Evolutionary conservation across 169 alveolate genomes (phyloP), one percentile per base, ranked within the genome.

Genomic region (Prorocentrum cordatum): DNA sequence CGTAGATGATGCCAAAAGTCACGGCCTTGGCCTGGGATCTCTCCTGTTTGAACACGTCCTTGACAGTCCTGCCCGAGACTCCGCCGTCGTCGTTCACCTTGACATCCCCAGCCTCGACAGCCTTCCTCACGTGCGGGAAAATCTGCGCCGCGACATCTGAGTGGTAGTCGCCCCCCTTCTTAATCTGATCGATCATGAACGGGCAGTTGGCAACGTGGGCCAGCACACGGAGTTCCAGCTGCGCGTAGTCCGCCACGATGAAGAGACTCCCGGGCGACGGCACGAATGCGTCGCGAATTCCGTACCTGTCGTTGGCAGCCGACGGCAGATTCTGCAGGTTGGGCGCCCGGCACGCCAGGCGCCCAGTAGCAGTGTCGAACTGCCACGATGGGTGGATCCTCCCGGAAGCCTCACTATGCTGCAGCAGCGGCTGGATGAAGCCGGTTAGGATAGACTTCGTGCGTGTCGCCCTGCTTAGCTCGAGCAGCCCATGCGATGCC

Each of bases 1-100:
- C 97, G 92, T 95, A 95, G 1, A 96, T 96, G 2, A 95, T 93
- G 59, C 96, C 94, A 73, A 95, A 95, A 79, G 94, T 95, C 95
- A 95, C 92, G 27, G 93, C 93, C 83, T 95, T 95, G 42, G 83
- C 91, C 12, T 27, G 26, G 29, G 27, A 18, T 32, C 91, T 50
- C 68, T 83, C 83, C 58, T 27, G 16, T 10, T 54, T 67, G 71
- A 64, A 83, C 66, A 12, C 22, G 31, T 32, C 33, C 42, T 72
- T 29, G 54, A 66, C 77, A 18, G 54, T 22, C 54, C n/a, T n/a
- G n/a, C n/a, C n/a, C n/a, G n/a, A n/a, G n/a, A n/a, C n/a, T n/a
- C 26, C 20, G 20, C 38, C 71, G 22, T 62, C 26, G 14, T 35
- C 26, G 22, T 7, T 3, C 35, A 62, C 36, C 36, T n/a, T 14